These are phyloP conservation scores for Clitopilus passeckerianus DNA, from an alignment of 768 basidiomycete genomes.

Conservation along the genomic window DNA sequence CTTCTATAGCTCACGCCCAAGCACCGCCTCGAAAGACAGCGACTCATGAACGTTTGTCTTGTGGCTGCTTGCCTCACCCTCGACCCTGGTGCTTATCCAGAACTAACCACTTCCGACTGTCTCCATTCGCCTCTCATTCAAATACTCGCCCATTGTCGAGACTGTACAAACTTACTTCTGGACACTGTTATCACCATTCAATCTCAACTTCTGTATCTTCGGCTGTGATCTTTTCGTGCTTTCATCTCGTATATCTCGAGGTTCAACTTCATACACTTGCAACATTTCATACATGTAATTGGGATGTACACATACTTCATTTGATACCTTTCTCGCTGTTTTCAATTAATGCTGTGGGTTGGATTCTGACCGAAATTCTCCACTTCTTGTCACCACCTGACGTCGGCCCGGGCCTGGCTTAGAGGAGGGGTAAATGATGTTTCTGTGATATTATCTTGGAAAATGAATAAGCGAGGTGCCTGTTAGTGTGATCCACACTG, in stretches of 20 bases:
- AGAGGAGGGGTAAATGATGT: too few species aligned
- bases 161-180: not conserved
- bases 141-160: not conserved
- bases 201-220: not conserved
- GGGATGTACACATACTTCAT: not conserved
- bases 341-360: not conserved
- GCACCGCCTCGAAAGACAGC: constrained; percentile 14
- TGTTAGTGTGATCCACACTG: not conserved
- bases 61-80: not conserved
- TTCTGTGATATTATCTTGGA: too few species aligned
- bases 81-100: not conserved
- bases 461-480: not conserved
- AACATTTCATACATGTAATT: not conserved
- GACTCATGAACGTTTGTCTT: not conserved
- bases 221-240: not conserved
- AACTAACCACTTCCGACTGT: not conserved
- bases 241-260: not conserved
- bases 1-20: constrained; percentile 25
- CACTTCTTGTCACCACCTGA: too few species aligned
- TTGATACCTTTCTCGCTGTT: not conserved
- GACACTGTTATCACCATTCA: not conserved
- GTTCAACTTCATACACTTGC: not conserved
- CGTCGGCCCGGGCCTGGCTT: too few species aligned
- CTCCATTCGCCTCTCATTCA: not conserved
- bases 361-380: not conserved